A percentile compares a stretch with the other conserved stretches of the same genome.
Evolutionary conservation across 306 rosid genomes (phyloP).

Genomic region (Morella rubra): DNA sequence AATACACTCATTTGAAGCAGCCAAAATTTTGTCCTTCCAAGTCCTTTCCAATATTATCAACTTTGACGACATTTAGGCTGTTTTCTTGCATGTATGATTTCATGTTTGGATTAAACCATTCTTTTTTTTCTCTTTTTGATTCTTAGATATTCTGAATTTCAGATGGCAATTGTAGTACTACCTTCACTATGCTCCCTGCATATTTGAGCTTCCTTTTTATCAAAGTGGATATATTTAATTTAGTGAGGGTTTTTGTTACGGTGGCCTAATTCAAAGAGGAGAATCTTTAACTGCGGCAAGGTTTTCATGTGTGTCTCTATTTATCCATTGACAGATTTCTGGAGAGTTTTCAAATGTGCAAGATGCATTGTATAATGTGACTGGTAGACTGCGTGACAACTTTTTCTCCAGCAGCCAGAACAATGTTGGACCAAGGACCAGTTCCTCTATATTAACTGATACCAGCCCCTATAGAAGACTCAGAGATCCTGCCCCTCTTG

Average conservation of each 20-base stretch:
- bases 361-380: conserved; percentile 89
- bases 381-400: conserved; percentile 91
- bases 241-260: conserved; percentile 18
- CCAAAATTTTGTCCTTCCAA: neutral
- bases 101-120: neutral
- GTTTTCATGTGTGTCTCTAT: conserved; percentile 16
- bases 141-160: neutral
- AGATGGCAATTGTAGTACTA: neutral
- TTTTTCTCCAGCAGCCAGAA: conserved; percentile 54
- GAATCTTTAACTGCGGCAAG: neutral
- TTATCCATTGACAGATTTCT: conserved; percentile 57
- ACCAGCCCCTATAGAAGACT: conserved; percentile 63
- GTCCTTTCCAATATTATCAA: neutral
- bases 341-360: conserved; percentile 87
- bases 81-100: neutral
- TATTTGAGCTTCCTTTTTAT: neutral
- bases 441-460: conserved; percentile 51
- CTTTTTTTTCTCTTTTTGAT: neutral
- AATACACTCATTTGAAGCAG: neutral
- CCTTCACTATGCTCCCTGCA: neutral
- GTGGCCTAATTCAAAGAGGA: conserved; percentile 13
- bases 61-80: neutral
- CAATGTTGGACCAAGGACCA: conserved; percentile 56
- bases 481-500: conserved; percentile 52
- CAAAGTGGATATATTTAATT: neutral